Base-by-base conservation (phyloP, 2,329 filamentous ascomycete species). In the Cladophialophora chaetospira region DNA sequence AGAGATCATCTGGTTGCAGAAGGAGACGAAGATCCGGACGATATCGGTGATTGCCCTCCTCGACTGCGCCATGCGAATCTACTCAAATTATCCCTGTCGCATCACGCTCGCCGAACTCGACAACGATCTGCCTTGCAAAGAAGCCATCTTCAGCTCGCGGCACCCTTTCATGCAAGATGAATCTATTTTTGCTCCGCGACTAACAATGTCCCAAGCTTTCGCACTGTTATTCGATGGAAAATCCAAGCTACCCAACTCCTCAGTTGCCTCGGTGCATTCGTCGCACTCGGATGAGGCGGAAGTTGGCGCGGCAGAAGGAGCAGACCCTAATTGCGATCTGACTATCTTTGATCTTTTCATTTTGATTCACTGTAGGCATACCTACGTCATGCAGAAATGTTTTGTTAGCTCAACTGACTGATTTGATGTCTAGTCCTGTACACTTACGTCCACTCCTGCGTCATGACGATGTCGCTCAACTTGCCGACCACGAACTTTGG, bases 41-140 rank as follows among this genome's bases (percentile, higher is more conserved):
- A 72, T 76, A 33, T 70, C 66, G 36, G 67, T 72, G 3, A 70
- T 78, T n/a, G 70, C 69, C 0, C 66, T 75, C 3, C 64, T 78
- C 8, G 76, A 78, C 61, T 75, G 71, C 47, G 75, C 75, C 9
- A 75, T 77, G 54, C 71, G 68, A 1, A 77, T 78, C 57, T 78
- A 72, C 56, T 71, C 73, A 33, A 77, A 78, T 44, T 76, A 73
- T 51, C 76, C 76, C 0, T 74, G 71, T 38, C 74, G 75, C 4
- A 57, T 77, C 9, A 68, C 68, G 0, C 65, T 71, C 19, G 68
- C 67, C 9, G 76, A 78, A 60, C 67, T 77, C 58, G 70, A 75
- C 50, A 75, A 70, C 52, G 75, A 77, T 21, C 66, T 78, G n/a
- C 73, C 74, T 2, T 76, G 72, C 51, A 68, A 73, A 50, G 72